These are phyloP conservation scores for Entoloma clypeatum DNA, from an alignment of 1,284 basidiomycete species.

Conservation along the genomic window DNA sequence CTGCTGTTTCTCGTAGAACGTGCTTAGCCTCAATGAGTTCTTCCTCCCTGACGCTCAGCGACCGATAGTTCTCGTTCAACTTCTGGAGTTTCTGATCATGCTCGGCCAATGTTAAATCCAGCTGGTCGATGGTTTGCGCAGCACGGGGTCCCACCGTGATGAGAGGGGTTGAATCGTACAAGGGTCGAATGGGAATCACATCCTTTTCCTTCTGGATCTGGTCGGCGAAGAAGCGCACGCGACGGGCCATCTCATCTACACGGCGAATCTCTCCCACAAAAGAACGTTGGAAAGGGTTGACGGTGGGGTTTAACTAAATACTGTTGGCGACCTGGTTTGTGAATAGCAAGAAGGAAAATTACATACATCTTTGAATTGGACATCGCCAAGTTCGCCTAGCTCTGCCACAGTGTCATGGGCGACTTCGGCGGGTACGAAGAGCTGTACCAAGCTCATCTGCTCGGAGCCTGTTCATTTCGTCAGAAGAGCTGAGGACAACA, in stretches of 20 bases:
- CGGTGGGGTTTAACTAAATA: conserved; percentile 82
- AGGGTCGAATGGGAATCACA: conserved; percentile 74
- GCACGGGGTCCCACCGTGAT: conserved; percentile 86
- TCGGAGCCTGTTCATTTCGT: conserved; percentile 67
- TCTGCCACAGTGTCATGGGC: conserved; percentile 96
- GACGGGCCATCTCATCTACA: conserved; percentile 94
- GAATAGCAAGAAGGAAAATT: neutral
- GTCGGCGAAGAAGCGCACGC: conserved; percentile 84
- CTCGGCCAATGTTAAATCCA: conserved; percentile 84
- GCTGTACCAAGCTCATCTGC: conserved; percentile 96
- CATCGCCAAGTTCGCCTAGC: conserved; percentile 91
- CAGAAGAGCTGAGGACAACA: conserved; percentile 7
- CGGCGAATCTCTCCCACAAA: conserved; percentile 95
- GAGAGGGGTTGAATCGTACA: conserved; percentile 79
- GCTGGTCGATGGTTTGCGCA: conserved; percentile 91
- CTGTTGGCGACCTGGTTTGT: conserved; percentile 11
- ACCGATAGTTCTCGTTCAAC: conserved; percentile 95
- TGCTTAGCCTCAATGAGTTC: conserved; percentile 92
- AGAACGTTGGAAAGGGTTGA: conserved; percentile 98
- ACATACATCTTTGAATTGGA: conserved; percentile 96
- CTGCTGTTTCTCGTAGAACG: conserved; percentile 93
- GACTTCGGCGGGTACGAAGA: conserved; percentile 97
- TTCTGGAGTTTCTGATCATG: conserved; percentile 84
- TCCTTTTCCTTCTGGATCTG: conserved; percentile 89
- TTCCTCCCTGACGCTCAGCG: conserved; percentile 80